Base-by-base conservation (phyloP, 441 rosid genomes). In the Populus trichocarpa region DNA sequence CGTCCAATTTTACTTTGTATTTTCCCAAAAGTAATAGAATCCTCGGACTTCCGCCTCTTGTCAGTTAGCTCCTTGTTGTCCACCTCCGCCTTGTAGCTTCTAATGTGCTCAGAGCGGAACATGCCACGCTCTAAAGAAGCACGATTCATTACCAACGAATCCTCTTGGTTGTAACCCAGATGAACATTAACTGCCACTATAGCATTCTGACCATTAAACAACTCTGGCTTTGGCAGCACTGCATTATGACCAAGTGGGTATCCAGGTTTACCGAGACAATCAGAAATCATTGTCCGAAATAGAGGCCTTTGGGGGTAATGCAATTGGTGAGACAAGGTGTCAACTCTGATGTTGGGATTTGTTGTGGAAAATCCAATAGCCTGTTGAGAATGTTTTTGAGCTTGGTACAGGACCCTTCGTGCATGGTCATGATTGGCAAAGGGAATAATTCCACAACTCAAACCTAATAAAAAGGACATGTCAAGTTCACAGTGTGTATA, bases 161-260 rank as follows among this genome's bases (percentile, higher is more conserved):
- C 98, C 83, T 96, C 98, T 80, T 94, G 98, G 86, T 96, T 96
- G 86, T 92, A 96, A 42, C 99, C 99, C 3, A 91, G 84, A 77
- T 94, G 99, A 71, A 93, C 96, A 85, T 94, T 96, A 76, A 93
- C 98, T 1, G 98, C 99, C 25, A 94, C 98, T 50, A 94, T 92
- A 18, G 94, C 93, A 74, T 90, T 88, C 93, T 30, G 98, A 36
- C 99, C 98, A 78, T 94, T 96, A 82, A 92, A 30, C 26, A 89
- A 78, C 82, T 89, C 92, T 3, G 93, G 87, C 85, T 76, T 90
- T 2, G 93, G 89, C 30, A 83, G 68, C 28, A 81, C 64, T 72
- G 82, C 83, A 26, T 84, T 83, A 13, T 74, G 83, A 33, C 86
- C 88, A 16, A 77, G 77, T 63, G 87, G 67, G 78, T 73, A 42